Base-by-base conservation (phyloP, 805 yeast genomes). In the Priceomyces haplophilus region DNA sequence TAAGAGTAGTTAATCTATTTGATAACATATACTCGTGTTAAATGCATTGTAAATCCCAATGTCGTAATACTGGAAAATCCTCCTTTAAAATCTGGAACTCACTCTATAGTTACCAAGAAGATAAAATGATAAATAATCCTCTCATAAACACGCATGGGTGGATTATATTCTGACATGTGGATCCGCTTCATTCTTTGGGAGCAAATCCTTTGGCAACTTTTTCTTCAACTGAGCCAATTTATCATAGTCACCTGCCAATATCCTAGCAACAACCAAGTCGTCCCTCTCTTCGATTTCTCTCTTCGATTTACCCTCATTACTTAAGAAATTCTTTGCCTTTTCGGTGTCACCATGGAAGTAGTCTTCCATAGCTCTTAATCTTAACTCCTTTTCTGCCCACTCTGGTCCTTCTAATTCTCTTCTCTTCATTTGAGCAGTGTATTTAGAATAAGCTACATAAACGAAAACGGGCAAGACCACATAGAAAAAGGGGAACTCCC, bases 301-400 rank as follows among this genome's bases (percentile, higher is more conserved):
- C 40, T 64, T 59, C 40, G 79, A 71, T 56, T 78, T 76, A 45
- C 75, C 74, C 51, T 67, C 72, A 46, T 76, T 68, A 40, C 79
- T 71, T 58, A 78, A 63, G 53, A 79, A 82, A 45, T 72, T 79
- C 48, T 66, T 65, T 42, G 81, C 83, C 55, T 72, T 72, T 35
- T 61, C 72, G 33, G 73, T 63, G 55, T 70, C 76, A 40, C 78
- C 79, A 48, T 74, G 76, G 66, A 73, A 75, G 50, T 75, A 77
- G 52, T 79, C 78, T 61, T 84, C 88, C 71, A 80, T 80, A 40
- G 75, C 76, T 73, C 95, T 83, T 61, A 83, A 75, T 55, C 86
- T 73, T 63, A 87, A 77, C 69, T 87, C 95, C 60, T 85, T 79
- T 60, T 79, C 78, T 32, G 95, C 95, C 96, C 96, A 87, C 54